Percentiles rank a stretch among this genome's conserved stretches.
Evolutionary conservation across 306 rosid genomes (phyloP).

Genomic region (Malus sieversii): DNA sequence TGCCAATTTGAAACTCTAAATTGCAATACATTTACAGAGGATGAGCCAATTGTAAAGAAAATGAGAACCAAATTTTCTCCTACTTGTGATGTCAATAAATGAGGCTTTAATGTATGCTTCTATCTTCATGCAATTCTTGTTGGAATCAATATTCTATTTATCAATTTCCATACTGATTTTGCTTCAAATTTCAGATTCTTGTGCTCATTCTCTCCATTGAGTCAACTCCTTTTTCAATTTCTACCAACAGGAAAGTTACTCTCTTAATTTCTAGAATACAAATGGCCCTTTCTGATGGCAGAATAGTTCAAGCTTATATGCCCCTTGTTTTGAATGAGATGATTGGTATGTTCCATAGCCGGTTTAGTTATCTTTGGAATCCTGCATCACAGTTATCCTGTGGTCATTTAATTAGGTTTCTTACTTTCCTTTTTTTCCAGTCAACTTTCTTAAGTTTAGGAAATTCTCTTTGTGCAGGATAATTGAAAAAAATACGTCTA

Average conservation of each 20-base stretch:
- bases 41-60: constrained; percentile 43
- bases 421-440: not conserved
- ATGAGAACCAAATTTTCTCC: constrained; percentile 46
- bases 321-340: constrained; percentile 63
- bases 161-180: constrained; percentile 10
- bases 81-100: constrained; percentile 13
- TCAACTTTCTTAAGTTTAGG: not conserved
- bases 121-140: not conserved
- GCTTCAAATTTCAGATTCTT: constrained; percentile 55
- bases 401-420: not conserved
- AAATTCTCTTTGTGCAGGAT: not conserved
- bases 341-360: constrained; percentile 67
- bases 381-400: constrained; percentile 42
- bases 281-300: constrained; percentile 60
- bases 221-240: constrained; percentile 63
- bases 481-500: not conserved
- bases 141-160: constrained; percentile 9
- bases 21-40: constrained; percentile 30
- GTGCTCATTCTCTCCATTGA: constrained; percentile 64
- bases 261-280: constrained; percentile 70
- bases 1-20: constrained; percentile 42
- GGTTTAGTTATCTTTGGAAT: constrained; percentile 68
- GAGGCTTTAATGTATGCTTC: constrained; percentile 47
- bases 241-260: constrained; percentile 61
- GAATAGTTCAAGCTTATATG: constrained; percentile 47